Base-by-base conservation (phyloP, 768 basidiomycete genomes). In the Naganishia kalamii region DNA sequence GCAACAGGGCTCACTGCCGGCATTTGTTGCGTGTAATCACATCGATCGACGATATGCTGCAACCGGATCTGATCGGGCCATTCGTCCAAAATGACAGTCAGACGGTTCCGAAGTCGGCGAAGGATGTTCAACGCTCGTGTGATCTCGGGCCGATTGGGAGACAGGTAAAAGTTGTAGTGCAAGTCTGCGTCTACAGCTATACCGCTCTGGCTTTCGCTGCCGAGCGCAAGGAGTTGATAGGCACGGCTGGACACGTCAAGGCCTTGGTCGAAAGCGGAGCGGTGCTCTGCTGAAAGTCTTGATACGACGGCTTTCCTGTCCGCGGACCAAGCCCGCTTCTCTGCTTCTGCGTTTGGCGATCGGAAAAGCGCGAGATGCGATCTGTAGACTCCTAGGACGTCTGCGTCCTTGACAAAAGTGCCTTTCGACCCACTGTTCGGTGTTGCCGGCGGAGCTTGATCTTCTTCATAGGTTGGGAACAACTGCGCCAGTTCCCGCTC, bases 41-140 rank as follows among this genome's bases (percentile, higher is more conserved):
- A 92, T 33, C 87, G 86, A 63, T 83, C 83, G 37, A 81, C 80
- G 37, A 99, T 82, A 74, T 94, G 87, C 30, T 88, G 88, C n/a
- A 96, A 81, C 10, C 97, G 90, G 88, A 93, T 92, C 76, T 99
- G 96, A 68, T 98, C 94, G 0, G 96, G 94, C 92, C 92, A 99
- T 69, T 92, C 87, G 66, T 81, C 78, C 27, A 87, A 82, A 21
- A 96, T 81, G 2, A 37, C 65, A 15, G 79, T 70, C 30, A 98
- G 80, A 1, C 86, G 84, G 3, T 63, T 63, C 49, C 80, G 80
- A 21, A 94, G 81, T 4, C 80, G 70, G 4, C 72, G 70, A 10
- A 94, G 74, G 15, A 87, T 74, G 0, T 72, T 74, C 3, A 84
- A 79, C 0, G 83, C 87, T 74, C 85, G 89, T 65, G 81, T 84